phyloP scores from a whole-genome alignment of 345 rosid species.

The Erucastrum elatum region DNA sequence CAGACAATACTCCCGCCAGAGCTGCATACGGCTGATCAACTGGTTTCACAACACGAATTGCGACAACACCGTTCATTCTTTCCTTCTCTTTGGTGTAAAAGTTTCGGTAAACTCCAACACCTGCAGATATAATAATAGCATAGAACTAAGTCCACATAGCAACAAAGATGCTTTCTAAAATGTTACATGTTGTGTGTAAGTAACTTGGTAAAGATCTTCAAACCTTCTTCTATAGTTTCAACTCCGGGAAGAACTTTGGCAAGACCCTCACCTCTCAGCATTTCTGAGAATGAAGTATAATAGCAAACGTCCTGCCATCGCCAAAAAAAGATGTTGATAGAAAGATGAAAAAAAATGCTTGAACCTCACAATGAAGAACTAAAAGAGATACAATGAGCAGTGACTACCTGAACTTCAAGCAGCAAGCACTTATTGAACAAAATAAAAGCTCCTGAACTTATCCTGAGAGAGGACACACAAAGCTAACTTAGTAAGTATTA shows the following conservation, averaged over 20 bases:
- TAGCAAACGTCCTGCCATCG: conserved; percentile 49
- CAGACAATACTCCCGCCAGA: conserved; percentile 61
- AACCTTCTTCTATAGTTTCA: conserved; percentile 65
- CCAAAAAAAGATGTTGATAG: conserved; percentile 25
- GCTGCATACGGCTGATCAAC: conserved; percentile 55
- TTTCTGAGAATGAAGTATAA: conserved; percentile 63
- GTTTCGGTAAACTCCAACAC: conserved; percentile 60
- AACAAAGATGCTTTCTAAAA: not conserved
- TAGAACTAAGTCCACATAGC: conserved; percentile 6
- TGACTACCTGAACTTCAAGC: conserved; percentile 69
- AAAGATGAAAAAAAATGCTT: conserved; percentile 1
- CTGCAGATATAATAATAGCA: too few relatives aligned
- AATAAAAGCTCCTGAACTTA: conserved; percentile 54
- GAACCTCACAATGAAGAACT: not conserved
- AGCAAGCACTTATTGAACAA: conserved; percentile 65
- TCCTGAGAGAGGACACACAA: conserved; percentile 45
- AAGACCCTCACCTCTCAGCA: conserved; percentile 64
- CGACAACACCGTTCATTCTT: conserved; percentile 63
- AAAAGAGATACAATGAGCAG: not conserved
- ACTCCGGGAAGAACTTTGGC: conserved; percentile 66
- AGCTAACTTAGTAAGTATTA: not conserved
- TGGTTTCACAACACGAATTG: conserved; percentile 51
- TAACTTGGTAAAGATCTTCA: conserved; percentile 15
- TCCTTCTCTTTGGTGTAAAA: conserved; percentile 74
- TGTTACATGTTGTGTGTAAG: not conserved